Conservation (phyloP, 495 filamentous ascomycete species). For the Aspergillus funiculosus region DNA sequence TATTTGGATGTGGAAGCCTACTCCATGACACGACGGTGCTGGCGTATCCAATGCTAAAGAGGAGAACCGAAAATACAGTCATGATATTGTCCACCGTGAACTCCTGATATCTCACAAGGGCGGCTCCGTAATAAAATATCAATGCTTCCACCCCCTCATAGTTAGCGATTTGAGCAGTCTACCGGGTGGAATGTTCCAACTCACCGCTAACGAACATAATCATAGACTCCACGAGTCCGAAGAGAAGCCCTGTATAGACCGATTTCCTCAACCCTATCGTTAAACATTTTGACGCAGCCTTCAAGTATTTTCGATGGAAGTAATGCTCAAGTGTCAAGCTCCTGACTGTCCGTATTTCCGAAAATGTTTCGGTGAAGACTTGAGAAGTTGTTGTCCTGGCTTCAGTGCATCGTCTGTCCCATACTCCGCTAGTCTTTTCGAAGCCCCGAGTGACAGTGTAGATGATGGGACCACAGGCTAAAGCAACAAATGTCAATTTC, state of each 20-base stretch:
- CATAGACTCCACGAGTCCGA: slow-evolving; percentile 66
- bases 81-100: slow-evolving; percentile 55
- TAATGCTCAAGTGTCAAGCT: slow-evolving; percentile 69
- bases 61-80: slow-evolving; percentile 71
- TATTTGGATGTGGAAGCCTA: slow-evolving; percentile 23
- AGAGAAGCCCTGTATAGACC: slow-evolving; percentile 62
- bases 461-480: slow-evolving; percentile 63
- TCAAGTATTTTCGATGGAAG: slow-evolving; percentile 62
- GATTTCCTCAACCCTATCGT: slow-evolving; percentile 35
- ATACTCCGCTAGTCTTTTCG: slow-evolving; percentile 54
- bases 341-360: slow-evolving; percentile 75
- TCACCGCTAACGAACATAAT: slow-evolving; percentile 63
- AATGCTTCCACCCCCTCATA: slow-evolving; percentile 46
- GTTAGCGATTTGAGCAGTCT: not conserved
- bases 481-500: slow-evolving; percentile 74
- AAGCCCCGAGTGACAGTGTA: slow-evolving; percentile 59
- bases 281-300: slow-evolving; percentile 36
- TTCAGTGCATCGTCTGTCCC: slow-evolving; percentile 63
- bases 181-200: slow-evolving; percentile 1
- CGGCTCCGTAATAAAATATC: slow-evolving; percentile 76
- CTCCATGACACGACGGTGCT: slow-evolving; percentile 60
- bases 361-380: slow-evolving; percentile 72
- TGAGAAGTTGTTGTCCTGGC: slow-evolving; percentile 48
- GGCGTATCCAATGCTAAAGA: slow-evolving; percentile 72
- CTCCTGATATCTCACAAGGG: slow-evolving; percentile 47